These are phyloP conservation scores for Spergularia marina DNA, from an alignment of 148 eudicot genomes.

Conservation along the genomic window DNA sequence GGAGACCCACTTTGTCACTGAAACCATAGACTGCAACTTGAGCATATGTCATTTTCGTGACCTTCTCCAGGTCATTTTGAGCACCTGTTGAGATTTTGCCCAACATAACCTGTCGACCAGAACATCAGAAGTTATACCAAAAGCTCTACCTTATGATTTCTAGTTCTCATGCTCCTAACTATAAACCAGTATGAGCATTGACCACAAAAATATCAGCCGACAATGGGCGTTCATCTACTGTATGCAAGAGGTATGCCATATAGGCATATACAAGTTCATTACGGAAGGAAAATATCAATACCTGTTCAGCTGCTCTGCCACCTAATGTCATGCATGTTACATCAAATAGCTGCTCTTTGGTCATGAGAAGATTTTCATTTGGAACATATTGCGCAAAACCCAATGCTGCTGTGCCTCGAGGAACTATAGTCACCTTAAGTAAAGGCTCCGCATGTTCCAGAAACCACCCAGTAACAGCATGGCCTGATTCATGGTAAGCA, in stretches of 20 bases:
- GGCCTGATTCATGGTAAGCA: slow-evolving; percentile 92
- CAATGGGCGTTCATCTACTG: neutral
- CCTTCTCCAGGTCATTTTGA: slow-evolving; percentile 86
- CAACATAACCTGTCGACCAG: slow-evolving; percentile 50
- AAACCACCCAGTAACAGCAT: slow-evolving; percentile 90
- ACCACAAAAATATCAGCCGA: neutral
- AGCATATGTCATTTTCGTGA: slow-evolving; percentile 87
- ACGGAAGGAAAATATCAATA: slow-evolving; percentile 16
- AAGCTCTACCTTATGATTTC: neutral
- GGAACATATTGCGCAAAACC: slow-evolving; percentile 95
- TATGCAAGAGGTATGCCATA: neutral
- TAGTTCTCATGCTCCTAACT: too few species aligned
- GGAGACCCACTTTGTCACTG: slow-evolving; percentile 86
- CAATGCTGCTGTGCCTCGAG: slow-evolving; percentile 93
- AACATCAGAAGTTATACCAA: neutral
- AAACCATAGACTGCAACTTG: slow-evolving; percentile 90
- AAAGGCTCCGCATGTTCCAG: slow-evolving; percentile 86
- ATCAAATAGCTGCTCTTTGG: slow-evolving; percentile 93
- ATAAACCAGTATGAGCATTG: too few species aligned
- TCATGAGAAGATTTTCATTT: slow-evolving; percentile 87
- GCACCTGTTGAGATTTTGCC: slow-evolving; percentile 93
- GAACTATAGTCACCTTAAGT: slow-evolving; percentile 88
- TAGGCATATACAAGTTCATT: neutral
- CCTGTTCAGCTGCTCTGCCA: slow-evolving; percentile 95
- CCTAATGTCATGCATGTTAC: slow-evolving; percentile 96